phyloP scores from a whole-genome alignment of 2,329 filamentous ascomycete species.

The Colletotrichum liaoningense region DNA sequence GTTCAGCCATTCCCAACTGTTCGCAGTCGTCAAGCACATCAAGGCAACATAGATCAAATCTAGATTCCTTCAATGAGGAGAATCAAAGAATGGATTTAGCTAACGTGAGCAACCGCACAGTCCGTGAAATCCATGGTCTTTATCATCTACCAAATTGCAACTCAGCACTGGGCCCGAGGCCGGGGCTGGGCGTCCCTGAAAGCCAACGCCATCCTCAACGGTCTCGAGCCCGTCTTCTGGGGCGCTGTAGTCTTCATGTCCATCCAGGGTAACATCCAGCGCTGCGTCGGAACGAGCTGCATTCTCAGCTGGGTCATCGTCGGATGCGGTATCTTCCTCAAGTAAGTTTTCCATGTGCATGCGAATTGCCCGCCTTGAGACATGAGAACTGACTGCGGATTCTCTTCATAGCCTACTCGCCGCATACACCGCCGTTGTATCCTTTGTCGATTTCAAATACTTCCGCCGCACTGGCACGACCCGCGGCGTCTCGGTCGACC shows the following conservation, averaged over 20 bases:
- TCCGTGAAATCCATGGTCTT: conserved; percentile 51
- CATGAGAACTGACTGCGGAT: not conserved
- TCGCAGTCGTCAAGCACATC: too few relatives aligned
- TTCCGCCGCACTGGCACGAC: not conserved
- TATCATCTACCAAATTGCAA: conserved; percentile 51
- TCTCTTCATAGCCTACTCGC: not conserved
- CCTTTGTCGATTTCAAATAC: conserved; percentile 5
- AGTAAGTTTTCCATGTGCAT: not conserved
- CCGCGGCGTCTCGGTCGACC: not conserved
- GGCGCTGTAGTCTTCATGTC: conserved; percentile 38
- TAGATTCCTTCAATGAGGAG: too few relatives aligned
- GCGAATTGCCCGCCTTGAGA: too few relatives aligned
- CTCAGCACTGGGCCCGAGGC: conserved; percentile 44
- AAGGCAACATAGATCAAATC: too few relatives aligned
- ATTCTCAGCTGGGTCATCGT: conserved; percentile 19
- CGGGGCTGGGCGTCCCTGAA: conserved; percentile 38
- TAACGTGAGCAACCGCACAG: conserved; percentile 26
- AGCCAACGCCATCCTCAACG: conserved; percentile 40
- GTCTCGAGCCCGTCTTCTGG: conserved; percentile 42
- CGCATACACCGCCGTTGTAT: not conserved
- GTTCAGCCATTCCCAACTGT: not conserved
- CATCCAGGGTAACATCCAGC: conserved; percentile 15
- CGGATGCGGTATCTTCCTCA: not conserved
- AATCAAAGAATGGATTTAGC: too few relatives aligned
- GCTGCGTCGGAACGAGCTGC: conserved; percentile 9